A percentile compares a stretch with the other conserved stretches of the same genome.
Conservation (phyloP, 1,284 basidiomycete species). For the Chalciporus sp. region DNA sequence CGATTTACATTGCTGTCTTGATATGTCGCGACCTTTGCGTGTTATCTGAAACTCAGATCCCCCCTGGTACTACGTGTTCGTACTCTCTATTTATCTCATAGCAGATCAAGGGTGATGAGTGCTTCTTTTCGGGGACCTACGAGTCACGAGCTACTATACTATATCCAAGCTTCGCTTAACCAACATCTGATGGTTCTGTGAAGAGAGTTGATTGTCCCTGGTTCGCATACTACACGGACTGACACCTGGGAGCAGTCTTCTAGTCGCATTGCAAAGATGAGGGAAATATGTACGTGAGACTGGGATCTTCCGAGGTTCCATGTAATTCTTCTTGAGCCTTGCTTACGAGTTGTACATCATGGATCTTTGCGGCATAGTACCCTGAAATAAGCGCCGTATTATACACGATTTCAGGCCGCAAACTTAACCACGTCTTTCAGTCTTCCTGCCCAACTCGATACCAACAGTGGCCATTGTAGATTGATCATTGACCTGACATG, state of each 20-base stretch:
- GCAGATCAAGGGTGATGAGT: slow-evolving; percentile 6
- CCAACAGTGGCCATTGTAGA: not conserved
- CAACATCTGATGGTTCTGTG: not conserved
- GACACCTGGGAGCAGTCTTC: too few species aligned
- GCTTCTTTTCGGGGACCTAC: slow-evolving; percentile 5
- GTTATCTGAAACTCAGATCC: slow-evolving; percentile 16
- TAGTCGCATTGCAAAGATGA: too few species aligned
- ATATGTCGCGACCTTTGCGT: slow-evolving; percentile 26
- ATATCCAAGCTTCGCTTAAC: slow-evolving; percentile 21
- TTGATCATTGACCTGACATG: slow-evolving; percentile 10
- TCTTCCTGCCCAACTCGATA: not conserved
- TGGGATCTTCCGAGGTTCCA: not conserved
- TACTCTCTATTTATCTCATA: slow-evolving; percentile 7
- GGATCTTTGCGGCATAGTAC: not conserved
- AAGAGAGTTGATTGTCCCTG: too few species aligned
- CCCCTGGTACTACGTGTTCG: slow-evolving; percentile 1
- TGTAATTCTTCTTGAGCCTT: not conserved
- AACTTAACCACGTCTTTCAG: not conserved
- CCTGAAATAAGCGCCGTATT: not conserved
- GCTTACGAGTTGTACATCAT: not conserved
- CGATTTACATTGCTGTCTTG: slow-evolving; percentile 34
- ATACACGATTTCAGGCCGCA: not conserved
- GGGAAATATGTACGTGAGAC: too few species aligned
- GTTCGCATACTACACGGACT: too few species aligned
- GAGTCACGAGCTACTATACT: slow-evolving; percentile 9